These are phyloP conservation scores for Millerozyma acaciae DNA, from an alignment of 805 yeast species.

Conservation along the genomic window DNA sequence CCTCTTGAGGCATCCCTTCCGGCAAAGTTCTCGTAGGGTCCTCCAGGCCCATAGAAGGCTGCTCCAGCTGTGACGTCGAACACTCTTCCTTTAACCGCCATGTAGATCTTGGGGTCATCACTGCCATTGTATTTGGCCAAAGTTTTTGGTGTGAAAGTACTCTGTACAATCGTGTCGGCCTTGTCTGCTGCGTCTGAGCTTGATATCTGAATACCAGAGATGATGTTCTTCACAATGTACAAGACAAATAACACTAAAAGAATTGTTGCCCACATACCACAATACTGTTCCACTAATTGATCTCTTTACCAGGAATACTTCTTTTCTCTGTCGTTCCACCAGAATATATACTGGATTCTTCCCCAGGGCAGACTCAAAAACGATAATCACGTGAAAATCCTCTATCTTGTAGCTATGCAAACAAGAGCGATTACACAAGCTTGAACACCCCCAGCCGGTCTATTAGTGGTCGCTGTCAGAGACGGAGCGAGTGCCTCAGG, in stretches of 20 bases:
- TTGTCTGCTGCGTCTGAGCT: constrained; percentile 27
- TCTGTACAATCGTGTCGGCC: constrained; percentile 32
- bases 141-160: constrained; percentile 69
- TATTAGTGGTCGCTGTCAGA: no score
- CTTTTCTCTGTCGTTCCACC: no score
- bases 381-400: no score
- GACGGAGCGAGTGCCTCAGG: no score
- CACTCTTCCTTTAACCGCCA: constrained; percentile 82
- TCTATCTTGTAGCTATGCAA: no score
- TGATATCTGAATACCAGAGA: constrained; percentile 18
- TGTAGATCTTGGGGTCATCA: constrained; percentile 73
- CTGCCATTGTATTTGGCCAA: constrained; percentile 76
- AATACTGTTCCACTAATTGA: no score
- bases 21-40: constrained; percentile 91
- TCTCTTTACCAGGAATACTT: no score
- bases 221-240: constrained; percentile 28
- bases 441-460: no score
- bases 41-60: constrained; percentile 91
- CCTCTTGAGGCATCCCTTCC: constrained; percentile 96
- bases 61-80: constrained; percentile 80
- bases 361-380: no score
- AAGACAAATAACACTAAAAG: constrained; percentile 26
- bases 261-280: constrained; percentile 24
- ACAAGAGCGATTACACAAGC: no score
- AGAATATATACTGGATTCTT: no score